Base-by-base conservation (phyloP, 345 rosid species). In the Acer campestre region DNA sequence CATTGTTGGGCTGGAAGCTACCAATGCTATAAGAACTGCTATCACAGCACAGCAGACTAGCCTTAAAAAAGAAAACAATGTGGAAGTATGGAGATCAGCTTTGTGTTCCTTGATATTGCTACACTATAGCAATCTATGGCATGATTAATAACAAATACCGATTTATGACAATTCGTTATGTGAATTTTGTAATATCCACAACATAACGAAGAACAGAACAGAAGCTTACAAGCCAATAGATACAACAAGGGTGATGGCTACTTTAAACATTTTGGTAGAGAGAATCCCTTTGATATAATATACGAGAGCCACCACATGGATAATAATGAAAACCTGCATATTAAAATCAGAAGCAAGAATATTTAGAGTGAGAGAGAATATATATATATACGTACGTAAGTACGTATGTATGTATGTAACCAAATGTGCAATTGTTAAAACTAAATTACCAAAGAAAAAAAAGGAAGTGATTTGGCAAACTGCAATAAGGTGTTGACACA, bases 1-100 rank as follows among this genome's bases (percentile, higher is more conserved):
- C 89, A 71, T 88, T 42, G 99, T 97, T 80, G 99, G 99, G 80
- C 99, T 97, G 80, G 99, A 91, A 86, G 99, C 99, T 62, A 97
- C 98, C 89, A 97, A 20, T 67, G 99, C 98, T 79, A 93, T 77
- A 63, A 96, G 97, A 86, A 94, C 81, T 73, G 92, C 98, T 78
- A 94, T 76, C 77, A 80, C 93, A 58, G 93, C 88, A 78, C 84
- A 80, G 80, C 98, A 94, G 49, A 94, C 90, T 53, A 81, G 87
- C 92, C 99, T 96, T 94, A 70, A 81, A 69, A 81, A 73, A 82
- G 70, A 14, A 81, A 63, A 85, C 13, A 81, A 68, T 71, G 64
- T 72, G 70, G 17, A 82, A 55, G 64, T 22, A 61, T 53, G 38
- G 44, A 59, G 71, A 80, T 83, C 51, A 69, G 65, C 77, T 46